Evolutionary conservation across 2,329 filamentous ascomycete genomes (phyloP), one percentile per base, ranked within the genome.

Genomic region (Penicillium sumatraense): DNA sequence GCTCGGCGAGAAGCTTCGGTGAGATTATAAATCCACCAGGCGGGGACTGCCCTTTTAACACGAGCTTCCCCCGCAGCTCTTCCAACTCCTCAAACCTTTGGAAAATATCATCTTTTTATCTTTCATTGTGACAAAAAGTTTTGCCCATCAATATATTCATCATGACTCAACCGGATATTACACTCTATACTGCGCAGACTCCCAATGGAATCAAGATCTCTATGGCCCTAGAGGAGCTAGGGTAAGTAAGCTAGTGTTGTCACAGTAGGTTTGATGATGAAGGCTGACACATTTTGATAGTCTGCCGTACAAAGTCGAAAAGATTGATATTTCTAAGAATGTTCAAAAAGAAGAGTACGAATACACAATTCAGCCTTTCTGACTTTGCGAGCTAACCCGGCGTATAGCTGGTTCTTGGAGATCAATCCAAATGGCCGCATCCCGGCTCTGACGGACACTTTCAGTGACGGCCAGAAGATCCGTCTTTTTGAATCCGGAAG

Each of bases 381-480:
- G n/a, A 29, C 20, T 38, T 6, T 10, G 11, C n/a, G 33, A 42
- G 24, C 58, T 65, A 48, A 65, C 40, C 49, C 9, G 16, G 10
- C 42, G 8, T 31, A 14, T 23, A 73, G 85, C 14, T 96, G 90
- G 91, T 97, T 93, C 76, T 83, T 96, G 24, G 86, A 87, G 49
- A 96, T 96, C 77, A 96, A 96, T 76, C 92, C 92, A 60, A 96
- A 96, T 72, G 92, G 92, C 61, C 89, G 92, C 63, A 96, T 96
- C 66, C 93, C 92, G 3, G 92, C 92, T 54, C 68, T 96, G 48
- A 95, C 90, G 7, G 92, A 96, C 75, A 89, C 81, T 6, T 88
- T 90, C 71, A 80, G 80, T 5, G 87, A 95, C 71, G 90, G 90
- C 63, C 79, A 89, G 71, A 78, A 80, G 29, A 91, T 96, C 70